phyloP scores from a whole-genome alignment of 2,329 filamentous ascomycete species.

The Scortechinia acanthostroma region DNA sequence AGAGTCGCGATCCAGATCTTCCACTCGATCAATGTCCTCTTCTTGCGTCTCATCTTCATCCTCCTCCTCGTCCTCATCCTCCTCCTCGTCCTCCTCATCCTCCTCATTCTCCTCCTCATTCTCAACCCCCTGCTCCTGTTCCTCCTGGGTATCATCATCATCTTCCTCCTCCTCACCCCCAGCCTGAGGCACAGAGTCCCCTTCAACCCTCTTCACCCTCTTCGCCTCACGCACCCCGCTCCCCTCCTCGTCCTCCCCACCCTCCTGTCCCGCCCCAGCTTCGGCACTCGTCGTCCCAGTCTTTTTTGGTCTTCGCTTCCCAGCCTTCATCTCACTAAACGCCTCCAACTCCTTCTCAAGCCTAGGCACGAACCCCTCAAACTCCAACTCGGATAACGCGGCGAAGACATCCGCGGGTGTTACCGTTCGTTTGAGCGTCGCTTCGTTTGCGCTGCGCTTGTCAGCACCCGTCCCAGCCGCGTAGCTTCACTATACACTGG shows the following conservation, averaged over 20 bases:
- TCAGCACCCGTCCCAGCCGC: background rate
- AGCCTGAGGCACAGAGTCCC: too few relatives aligned
- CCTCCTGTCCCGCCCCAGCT: background rate
- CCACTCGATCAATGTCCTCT: background rate
- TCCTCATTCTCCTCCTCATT: background rate
- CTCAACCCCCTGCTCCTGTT: background rate
- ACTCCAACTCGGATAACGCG: constrained; percentile 51
- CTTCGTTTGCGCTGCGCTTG: constrained; percentile 45
- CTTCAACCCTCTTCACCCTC: constrained; percentile 1
- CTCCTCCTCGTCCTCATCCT: background rate
- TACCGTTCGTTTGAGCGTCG: constrained; percentile 54
- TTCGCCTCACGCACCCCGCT: background rate
- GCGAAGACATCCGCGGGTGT: constrained; percentile 51
- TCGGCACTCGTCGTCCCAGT: constrained; percentile 9
- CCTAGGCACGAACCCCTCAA: constrained; percentile 46
- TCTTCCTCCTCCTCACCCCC: background rate
- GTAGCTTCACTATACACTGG: constrained; percentile 4
- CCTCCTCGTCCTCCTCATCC: background rate
- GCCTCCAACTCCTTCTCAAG: constrained; percentile 49
- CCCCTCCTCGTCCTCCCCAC: background rate
- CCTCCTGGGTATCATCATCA: background rate
- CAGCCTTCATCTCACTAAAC: constrained; percentile 24
- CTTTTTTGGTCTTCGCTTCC: constrained; percentile 22
- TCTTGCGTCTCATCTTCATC: background rate
- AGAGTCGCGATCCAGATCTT: background rate